Conservation (phyloP, 257 asterid species). For the Striga asiatica region DNA sequence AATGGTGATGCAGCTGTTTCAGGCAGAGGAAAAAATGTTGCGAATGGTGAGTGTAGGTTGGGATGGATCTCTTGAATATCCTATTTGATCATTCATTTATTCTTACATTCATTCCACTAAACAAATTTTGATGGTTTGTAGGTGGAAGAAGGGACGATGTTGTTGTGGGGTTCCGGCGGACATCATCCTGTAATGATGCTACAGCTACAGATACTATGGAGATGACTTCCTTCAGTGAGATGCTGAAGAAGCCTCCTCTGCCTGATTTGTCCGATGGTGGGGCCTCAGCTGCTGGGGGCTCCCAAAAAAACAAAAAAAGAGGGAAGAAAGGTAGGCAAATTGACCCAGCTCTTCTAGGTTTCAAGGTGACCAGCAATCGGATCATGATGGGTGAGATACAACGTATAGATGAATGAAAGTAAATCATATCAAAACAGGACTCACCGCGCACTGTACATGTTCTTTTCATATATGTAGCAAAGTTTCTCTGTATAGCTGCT, state of each 20-base stretch:
- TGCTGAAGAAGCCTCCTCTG: constrained; percentile 77
- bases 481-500: too few species aligned
- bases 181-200: constrained; percentile 64
- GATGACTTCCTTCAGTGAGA: constrained; percentile 91
- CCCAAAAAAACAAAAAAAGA: constrained; percentile 65
- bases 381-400: constrained; percentile 99
- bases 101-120: too few species aligned
- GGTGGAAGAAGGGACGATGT: too few species aligned
- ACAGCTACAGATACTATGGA: constrained; percentile 61
- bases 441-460: too few species aligned
- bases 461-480: too few species aligned
- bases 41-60: constrained; percentile 59
- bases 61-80: neutral
- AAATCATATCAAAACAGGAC: too few species aligned
- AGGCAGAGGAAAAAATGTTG: constrained; percentile 33
- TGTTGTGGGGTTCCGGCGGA: constrained; percentile 48
- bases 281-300: constrained; percentile 3
- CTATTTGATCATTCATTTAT: too few species aligned
- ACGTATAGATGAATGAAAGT: constrained; percentile 77
- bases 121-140: too few species aligned
- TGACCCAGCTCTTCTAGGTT: constrained; percentile 96
- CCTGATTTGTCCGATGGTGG: constrained; percentile 46
- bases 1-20: constrained; percentile 29
- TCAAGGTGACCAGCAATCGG: constrained; percentile 93
- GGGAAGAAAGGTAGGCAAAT: constrained; percentile 98